Percentiles rank a stretch among this genome's conserved stretches.
phyloP scores from a whole-genome alignment of 768 basidiomycete species.

The Lepiota venenata region DNA sequence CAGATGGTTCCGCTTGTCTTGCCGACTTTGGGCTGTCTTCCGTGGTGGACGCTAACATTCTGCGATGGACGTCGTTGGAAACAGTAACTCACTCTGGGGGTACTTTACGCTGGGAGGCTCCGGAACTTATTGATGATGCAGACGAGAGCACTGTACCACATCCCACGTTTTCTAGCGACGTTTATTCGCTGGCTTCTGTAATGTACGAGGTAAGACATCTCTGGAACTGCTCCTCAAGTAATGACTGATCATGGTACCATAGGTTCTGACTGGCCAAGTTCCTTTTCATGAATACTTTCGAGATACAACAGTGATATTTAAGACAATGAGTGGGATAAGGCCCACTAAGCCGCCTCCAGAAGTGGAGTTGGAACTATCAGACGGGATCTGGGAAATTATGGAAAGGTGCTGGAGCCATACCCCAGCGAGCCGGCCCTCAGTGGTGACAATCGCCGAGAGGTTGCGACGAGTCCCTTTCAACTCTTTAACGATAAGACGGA shows the following conservation, averaged over 20 bases:
- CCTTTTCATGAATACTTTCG: conserved; percentile 17
- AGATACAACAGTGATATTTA: conserved; percentile 16
- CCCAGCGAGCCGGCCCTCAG: no score
- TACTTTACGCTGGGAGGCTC: conserved; percentile 4
- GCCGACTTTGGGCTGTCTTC: conserved; percentile 6
- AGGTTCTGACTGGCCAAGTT: conserved; percentile 20
- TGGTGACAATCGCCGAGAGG: no score
- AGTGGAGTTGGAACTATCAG: not conserved
- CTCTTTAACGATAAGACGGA: no score
- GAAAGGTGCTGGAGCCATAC: no score
- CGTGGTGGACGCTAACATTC: not conserved
- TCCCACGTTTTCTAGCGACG: conserved; percentile 12
- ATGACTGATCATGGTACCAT: no score
- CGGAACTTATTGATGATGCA: conserved; percentile 8
- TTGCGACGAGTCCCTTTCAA: no score
- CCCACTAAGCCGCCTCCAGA: conserved; percentile 10
- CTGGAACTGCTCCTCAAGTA: not conserved
- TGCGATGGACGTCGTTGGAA: conserved; percentile 5
- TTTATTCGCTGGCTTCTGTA: conserved; percentile 18
- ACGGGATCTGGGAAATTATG: no score
- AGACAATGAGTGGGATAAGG: conserved; percentile 14
- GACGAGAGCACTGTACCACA: not conserved
- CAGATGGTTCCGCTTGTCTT: not conserved
- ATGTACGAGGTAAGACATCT: conserved; percentile 15
- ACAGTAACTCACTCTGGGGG: not conserved